A percentile compares a stretch with the other conserved stretches of the same genome.
These are phyloP conservation scores for Micractinium sp. DNA, from an alignment of 139 green algal species.

Conservation along the genomic window DNA sequence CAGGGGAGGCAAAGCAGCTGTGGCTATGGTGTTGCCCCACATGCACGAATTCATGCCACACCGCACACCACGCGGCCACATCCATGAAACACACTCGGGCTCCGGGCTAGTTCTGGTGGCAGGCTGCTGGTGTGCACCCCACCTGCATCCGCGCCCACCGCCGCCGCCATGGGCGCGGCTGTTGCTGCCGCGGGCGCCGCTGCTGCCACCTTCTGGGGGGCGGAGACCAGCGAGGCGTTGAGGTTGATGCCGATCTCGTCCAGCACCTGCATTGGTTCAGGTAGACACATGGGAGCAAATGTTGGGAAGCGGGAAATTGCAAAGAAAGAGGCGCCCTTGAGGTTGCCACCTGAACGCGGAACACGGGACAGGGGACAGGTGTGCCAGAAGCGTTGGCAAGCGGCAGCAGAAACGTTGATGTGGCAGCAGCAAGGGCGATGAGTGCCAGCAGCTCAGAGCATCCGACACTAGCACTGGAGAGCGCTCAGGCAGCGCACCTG, in stretches of 20 bases:
- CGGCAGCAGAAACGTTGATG: too few species aligned
- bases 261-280: constrained; percentile 63
- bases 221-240: constrained; percentile 41
- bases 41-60: neutral
- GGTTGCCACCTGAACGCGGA: neutral
- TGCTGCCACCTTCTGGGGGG: constrained; percentile 25
- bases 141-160: constrained; percentile 32
- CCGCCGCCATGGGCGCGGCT: constrained; percentile 35
- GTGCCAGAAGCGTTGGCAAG: neutral
- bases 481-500: too few species aligned
- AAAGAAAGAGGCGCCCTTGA: neutral
- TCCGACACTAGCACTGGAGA: too few species aligned
- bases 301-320: neutral
- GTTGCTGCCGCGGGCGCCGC: neutral
- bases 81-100: too few species aligned
- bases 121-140: neutral
- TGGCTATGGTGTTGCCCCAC: neutral
- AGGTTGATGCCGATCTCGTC: constrained; percentile 91
- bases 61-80: too few species aligned
- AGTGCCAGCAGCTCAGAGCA: too few species aligned
- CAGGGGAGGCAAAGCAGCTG: neutral
- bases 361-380: neutral
- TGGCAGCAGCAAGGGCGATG: too few species aligned
- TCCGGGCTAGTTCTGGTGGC: too few species aligned
- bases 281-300: neutral